Conservation (phyloP, 306 rosid genomes). For the Abrus pulchellus region DNA sequence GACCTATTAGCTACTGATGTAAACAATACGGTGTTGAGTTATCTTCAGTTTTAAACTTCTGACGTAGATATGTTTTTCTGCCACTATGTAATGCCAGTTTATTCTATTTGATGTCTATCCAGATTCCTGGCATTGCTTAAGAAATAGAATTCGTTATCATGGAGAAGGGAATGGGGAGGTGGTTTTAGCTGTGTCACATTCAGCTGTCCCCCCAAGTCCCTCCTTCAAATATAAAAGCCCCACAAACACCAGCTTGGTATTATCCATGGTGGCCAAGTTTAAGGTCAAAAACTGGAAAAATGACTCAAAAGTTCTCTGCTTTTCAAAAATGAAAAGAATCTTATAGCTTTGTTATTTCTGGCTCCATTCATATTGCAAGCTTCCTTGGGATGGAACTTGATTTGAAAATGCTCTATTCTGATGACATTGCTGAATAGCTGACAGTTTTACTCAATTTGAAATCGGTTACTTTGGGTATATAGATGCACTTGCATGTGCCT, state of each 20-base stretch:
- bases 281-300: background rate
- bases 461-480: constrained; percentile 11
- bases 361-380: background rate
- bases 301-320: background rate
- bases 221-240: background rate
- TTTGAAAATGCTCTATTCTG: constrained; percentile 38
- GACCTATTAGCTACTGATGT: constrained; percentile 13
- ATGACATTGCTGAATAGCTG: constrained; percentile 27
- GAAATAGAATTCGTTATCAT: constrained; percentile 12
- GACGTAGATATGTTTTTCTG: background rate
- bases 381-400: constrained; percentile 17
- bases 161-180: background rate
- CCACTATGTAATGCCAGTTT: background rate
- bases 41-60: constrained; percentile 1
- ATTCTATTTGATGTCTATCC: background rate
- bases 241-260: background rate
- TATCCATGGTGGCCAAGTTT: constrained; percentile 13
- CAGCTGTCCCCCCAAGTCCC: constrained; percentile 3
- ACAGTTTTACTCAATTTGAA: constrained; percentile 2
- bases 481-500: constrained; percentile 19
- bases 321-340: background rate
- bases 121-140: constrained; percentile 16
- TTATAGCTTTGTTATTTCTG: background rate
- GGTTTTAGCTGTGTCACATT: constrained; percentile 1
- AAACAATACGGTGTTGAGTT: background rate